These are phyloP conservation scores for Aspergillus sp. DNA, from an alignment of 2,329 filamentous ascomycete genomes.

Conservation along the genomic window DNA sequence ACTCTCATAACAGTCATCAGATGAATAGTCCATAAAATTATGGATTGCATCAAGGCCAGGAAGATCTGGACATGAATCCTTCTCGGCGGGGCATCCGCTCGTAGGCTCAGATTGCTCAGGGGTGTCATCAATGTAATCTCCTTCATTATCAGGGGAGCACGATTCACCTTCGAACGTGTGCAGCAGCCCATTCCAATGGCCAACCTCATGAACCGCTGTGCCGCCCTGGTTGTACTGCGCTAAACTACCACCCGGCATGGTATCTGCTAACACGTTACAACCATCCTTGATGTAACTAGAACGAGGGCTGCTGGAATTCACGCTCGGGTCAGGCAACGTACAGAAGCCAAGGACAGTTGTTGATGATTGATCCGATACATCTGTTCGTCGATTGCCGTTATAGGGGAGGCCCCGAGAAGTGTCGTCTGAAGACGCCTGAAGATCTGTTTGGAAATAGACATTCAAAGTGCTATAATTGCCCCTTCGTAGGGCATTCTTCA, in stretches of 20 bases:
- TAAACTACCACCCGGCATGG: slow-evolving; percentile 55
- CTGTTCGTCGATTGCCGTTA: slow-evolving; percentile 28
- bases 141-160: slow-evolving; percentile 35
- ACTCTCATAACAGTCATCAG: slow-evolving; percentile 56
- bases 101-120: slow-evolving; percentile 57
- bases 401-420: slow-evolving; percentile 23
- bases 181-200: slow-evolving; percentile 50
- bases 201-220: slow-evolving; percentile 51
- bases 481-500: slow-evolving; percentile 56
- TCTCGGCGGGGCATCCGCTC: slow-evolving; percentile 55
- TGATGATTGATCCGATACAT: slow-evolving; percentile 18
- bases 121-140: slow-evolving; percentile 49
- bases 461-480: slow-evolving; percentile 59
- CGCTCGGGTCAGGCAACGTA: slow-evolving; percentile 49
- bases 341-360: slow-evolving; percentile 55
- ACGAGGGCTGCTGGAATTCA: slow-evolving; percentile 39
- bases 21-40: slow-evolving; percentile 63
- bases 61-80: slow-evolving; percentile 53
- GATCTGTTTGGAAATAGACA: slow-evolving; percentile 61
- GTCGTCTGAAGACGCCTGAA: slow-evolving; percentile 36
- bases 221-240: slow-evolving; percentile 52
- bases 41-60: slow-evolving; percentile 55
- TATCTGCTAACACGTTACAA: slow-evolving; percentile 59
- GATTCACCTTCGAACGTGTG: slow-evolving; percentile 48
- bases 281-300: slow-evolving; percentile 54